Percentiles rank a stretch among this genome's conserved stretches.
These are phyloP conservation scores for Solanum ossicruentum DNA, from an alignment of 257 asterid genomes.

Conservation along the genomic window DNA sequence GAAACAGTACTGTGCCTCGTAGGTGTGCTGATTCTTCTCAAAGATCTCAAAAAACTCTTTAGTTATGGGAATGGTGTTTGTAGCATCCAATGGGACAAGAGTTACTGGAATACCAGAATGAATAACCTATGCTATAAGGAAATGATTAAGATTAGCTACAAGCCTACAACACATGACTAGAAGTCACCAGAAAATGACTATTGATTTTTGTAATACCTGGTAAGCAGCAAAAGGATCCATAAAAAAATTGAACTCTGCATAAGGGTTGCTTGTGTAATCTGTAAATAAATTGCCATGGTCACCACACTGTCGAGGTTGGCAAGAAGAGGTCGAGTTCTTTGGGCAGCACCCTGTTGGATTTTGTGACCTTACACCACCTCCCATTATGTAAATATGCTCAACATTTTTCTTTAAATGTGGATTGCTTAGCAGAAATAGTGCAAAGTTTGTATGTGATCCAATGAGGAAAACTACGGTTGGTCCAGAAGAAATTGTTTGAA, in stretches of 20 bases:
- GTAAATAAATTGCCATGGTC: conserved; percentile 63
- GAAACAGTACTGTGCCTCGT: conserved; percentile 79
- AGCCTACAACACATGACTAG: not conserved
- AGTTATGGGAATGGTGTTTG: conserved; percentile 70
- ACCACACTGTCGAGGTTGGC: conserved; percentile 59
- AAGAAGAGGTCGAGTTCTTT: conserved; percentile 26
- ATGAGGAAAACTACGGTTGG: conserved; percentile 46
- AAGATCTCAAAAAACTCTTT: conserved; percentile 29
- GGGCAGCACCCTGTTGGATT: conserved; percentile 80
- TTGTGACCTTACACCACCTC: conserved; percentile 62
- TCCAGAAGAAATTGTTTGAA: conserved; percentile 53
- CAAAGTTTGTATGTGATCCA: conserved; percentile 60
- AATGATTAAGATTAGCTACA: not conserved
- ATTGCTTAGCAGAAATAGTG: conserved; percentile 54
- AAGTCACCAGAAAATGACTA: not conserved
- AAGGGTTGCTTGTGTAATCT: conserved; percentile 55
- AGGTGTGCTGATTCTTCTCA: conserved; percentile 63
- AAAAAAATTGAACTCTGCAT: conserved; percentile 76
- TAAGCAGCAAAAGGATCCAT: conserved; percentile 91
- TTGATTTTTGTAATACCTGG: conserved; percentile 36
- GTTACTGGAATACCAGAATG: conserved; percentile 80
- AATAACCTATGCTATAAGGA: conserved; percentile 34
- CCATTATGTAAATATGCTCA: conserved; percentile 69
- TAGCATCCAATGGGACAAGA: conserved; percentile 85
- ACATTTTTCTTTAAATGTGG: conserved; percentile 64